Evolutionary conservation across 305 asterid species (phyloP).

Genomic region (Fraxinus xanthoxyloides): DNA sequence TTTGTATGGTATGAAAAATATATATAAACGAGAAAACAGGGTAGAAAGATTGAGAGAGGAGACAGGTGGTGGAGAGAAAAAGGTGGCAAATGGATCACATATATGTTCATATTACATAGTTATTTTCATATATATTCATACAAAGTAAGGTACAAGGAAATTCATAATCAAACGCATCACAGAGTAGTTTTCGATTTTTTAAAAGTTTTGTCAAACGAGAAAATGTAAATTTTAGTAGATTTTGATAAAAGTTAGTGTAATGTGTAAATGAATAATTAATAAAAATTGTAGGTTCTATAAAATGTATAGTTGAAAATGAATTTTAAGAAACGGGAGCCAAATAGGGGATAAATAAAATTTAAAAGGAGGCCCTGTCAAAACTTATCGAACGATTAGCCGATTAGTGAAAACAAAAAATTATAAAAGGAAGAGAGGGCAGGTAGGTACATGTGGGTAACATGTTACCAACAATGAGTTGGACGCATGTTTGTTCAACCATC

Average conservation of each 20-base stretch:
- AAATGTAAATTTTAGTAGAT: too few species aligned
- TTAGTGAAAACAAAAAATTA: neutral
- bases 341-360: neutral
- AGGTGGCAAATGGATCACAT: conserved; percentile 16
- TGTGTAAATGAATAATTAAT: neutral
- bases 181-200: neutral
- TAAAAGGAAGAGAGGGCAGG: neutral
- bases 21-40: neutral
- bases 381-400: neutral
- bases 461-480: conserved; percentile 30
- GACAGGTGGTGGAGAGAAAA: neutral
- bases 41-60: neutral
- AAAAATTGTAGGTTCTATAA: neutral
- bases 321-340: neutral
- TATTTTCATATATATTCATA: neutral
- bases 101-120: neutral
- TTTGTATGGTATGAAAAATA: neutral
- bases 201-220: neutral
- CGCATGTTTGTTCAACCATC: conserved; percentile 16
- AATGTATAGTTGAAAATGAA: neutral
- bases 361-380: neutral
- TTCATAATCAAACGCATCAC: neutral
- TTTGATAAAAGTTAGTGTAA: neutral
- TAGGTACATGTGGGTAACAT: neutral
- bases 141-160: neutral